Base-by-base conservation (phyloP, 2,329 filamentous ascomycete species). In the Pseudogymnoascus sp. region DNA sequence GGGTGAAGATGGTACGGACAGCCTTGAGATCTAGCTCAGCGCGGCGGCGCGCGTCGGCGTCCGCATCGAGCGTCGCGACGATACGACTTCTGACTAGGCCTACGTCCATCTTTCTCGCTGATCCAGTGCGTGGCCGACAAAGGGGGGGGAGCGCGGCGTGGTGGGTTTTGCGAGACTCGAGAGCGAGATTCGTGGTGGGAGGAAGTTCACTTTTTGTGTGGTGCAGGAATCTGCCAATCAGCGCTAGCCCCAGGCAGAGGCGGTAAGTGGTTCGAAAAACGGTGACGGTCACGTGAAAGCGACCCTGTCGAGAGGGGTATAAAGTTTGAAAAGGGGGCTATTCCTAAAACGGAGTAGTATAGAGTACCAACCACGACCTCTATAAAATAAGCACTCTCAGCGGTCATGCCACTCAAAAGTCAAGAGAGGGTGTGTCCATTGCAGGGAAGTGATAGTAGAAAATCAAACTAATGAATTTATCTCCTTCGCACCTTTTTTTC, bases 11-110 rank as follows among this genome's bases (percentile, higher is more conserved):
- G 68, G 86, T 75, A 60, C 56, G 37, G 81, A 93, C 90, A 81
- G 88, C 83, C 82, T 92, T 93, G 71, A 95, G 82, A 77, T 93
- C 88, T 70, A 89, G 78, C 80, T 95, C 90, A 75, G 89, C 89
- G 76, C 87, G 83, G 74, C 88, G 85, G 77, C 90, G 84, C 75
- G 84, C 84, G 73, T 91, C 89, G 72, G 88, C 84, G 77, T 91
- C 88, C 70, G 87, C 77, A 73, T 88, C 86, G 76, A 93, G 85
- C 70, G 89, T 92, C 74, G 88, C 86, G 75, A 86, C 83, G 73
- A 93, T 88, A 79, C 89, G 87, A 81, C 84, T 86, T 79, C 89
- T 84, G 76, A 93, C 82, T 75, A 84, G 84, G 76, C 84, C 81
- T 76, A 84, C 84, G 82, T 92, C 89, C 89, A 93, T 93, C 59